Conservation (phyloP, 192 early-diverging fungal species). For the Jimgerdemannia flammicorona region DNA sequence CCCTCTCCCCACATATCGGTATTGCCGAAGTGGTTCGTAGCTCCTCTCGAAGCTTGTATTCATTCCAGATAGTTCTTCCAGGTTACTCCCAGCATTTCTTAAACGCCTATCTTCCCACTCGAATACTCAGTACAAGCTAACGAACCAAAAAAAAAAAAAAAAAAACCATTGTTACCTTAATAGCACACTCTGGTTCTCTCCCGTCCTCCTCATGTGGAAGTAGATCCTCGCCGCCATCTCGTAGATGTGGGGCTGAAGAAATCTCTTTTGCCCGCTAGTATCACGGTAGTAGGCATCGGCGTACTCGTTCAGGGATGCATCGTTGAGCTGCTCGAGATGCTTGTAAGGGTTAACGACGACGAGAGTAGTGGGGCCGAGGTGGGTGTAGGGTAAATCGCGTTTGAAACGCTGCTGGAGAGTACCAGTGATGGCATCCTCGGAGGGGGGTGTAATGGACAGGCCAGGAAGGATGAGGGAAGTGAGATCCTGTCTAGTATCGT, state of each 20-base stretch:
- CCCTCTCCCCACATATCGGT: no score
- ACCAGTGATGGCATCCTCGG: constrained; percentile 44
- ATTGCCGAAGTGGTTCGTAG: no score
- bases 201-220: constrained; percentile 64
- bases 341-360: constrained; percentile 48
- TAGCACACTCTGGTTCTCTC: constrained; percentile 69
- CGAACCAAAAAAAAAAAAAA: no score
- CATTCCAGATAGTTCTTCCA: no score
- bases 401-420: constrained; percentile 42
- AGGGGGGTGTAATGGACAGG: constrained; percentile 2
- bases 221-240: constrained; percentile 67
- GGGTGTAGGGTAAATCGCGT: constrained; percentile 47
- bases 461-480: neutral
- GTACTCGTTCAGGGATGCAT: constrained; percentile 43
- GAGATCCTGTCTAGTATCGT: constrained; percentile 6
- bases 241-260: constrained; percentile 59
- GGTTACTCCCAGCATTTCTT: no score
- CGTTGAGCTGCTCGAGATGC: constrained; percentile 35
- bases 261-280: constrained; percentile 14
- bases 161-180: constrained; percentile 41
- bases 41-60: no score
- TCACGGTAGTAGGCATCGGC: constrained; percentile 51
- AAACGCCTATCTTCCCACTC: no score
- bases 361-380: constrained; percentile 41
- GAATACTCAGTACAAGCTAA: no score